Percentiles rank a stretch among this genome's conserved stretches.
Conservation (phyloP, 2,329 filamentous ascomycete genomes). For the Fusarium odoratissimum region DNA sequence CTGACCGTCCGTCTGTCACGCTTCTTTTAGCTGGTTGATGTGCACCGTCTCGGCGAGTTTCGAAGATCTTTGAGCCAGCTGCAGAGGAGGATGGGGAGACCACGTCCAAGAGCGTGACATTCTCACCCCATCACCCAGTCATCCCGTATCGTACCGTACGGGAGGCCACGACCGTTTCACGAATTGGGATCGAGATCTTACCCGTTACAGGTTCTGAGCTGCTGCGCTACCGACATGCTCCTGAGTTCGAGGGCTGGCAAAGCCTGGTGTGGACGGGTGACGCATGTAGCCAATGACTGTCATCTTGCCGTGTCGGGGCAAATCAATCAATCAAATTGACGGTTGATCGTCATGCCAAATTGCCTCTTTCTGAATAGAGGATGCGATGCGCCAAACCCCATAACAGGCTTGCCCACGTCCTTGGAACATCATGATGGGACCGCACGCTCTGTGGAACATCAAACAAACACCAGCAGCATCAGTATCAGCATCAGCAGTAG, state of each 20-base stretch:
- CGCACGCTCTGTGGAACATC: slow-evolving; percentile 23
- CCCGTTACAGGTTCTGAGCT: slow-evolving; percentile 28
- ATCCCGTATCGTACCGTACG: slow-evolving; percentile 5
- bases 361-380: slow-evolving; percentile 32
- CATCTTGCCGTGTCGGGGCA: slow-evolving; percentile 24
- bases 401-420: slow-evolving; percentile 26
- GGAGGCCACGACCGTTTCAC: slow-evolving; percentile 33
- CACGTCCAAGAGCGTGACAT: slow-evolving; percentile 20
- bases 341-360: slow-evolving; percentile 29
- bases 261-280: slow-evolving; percentile 21
- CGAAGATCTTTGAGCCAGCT: slow-evolving; percentile 13
- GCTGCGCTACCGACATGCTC: slow-evolving; percentile 25
- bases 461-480: slow-evolving; percentile 8
- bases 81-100: slow-evolving; percentile 24
- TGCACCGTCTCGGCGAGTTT: slow-evolving; percentile 36
- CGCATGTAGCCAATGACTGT: slow-evolving; percentile 13
- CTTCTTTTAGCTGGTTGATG: slow-evolving; percentile 22
- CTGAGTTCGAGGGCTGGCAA: slow-evolving; percentile 15
- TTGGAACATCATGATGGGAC: slow-evolving; percentile 33
- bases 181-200: slow-evolving; percentile 46
- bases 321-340: slow-evolving; percentile 36
- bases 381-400: slow-evolving; percentile 30
- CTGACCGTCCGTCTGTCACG: slow-evolving; percentile 29
- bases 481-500: background rate
- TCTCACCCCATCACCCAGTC: slow-evolving; percentile 26